Evolutionary conservation across 108 stramenopile species (phyloP).

Genomic region (Bacterosira constricta): DNA sequence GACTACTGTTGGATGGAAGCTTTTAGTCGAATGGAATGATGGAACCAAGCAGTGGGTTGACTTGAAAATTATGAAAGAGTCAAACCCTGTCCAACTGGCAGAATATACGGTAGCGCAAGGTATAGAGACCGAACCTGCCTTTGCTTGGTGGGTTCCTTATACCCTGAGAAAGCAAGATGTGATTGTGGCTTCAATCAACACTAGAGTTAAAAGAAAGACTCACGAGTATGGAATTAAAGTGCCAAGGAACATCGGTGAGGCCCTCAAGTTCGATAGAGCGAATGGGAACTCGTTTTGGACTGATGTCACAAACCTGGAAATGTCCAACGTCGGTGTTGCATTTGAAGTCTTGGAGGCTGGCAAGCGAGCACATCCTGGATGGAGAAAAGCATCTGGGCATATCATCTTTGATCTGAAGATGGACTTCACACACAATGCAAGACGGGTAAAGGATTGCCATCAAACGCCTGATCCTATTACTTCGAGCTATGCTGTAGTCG

Average conservation of each 20-base stretch:
- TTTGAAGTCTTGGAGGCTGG: background rate
- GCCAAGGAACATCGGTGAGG: conserved; percentile 7
- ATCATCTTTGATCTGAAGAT: conserved; percentile 26
- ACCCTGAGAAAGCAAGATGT: background rate
- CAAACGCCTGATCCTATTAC: background rate
- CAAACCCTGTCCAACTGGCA: conserved; percentile 21
- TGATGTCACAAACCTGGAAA: conserved; percentile 4
- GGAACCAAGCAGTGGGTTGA: conserved; percentile 19
- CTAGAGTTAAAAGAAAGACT: background rate
- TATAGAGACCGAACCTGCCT: no score
- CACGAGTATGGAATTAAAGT: conserved; percentile 18
- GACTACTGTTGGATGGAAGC: conserved; percentile 21
- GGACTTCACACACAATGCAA: conserved; percentile 13
- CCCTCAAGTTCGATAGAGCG: background rate
- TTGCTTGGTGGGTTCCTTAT: no score
- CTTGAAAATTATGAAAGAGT: conserved; percentile 17
- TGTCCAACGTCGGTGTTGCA: background rate
- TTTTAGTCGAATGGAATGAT: conserved; percentile 32
- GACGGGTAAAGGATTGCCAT: conserved; percentile 1
- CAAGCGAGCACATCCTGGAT: background rate
- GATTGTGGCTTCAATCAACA: background rate
- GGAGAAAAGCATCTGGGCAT: background rate
- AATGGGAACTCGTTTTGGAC: conserved; percentile 13
- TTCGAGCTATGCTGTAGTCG: conserved; percentile 7
- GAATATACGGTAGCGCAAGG: conserved; percentile 35